A percentile compares a stretch with the other conserved stretches of the same genome.
Evolutionary conservation across 305 asterid species (phyloP).

Genomic region (Rubia occidens): DNA sequence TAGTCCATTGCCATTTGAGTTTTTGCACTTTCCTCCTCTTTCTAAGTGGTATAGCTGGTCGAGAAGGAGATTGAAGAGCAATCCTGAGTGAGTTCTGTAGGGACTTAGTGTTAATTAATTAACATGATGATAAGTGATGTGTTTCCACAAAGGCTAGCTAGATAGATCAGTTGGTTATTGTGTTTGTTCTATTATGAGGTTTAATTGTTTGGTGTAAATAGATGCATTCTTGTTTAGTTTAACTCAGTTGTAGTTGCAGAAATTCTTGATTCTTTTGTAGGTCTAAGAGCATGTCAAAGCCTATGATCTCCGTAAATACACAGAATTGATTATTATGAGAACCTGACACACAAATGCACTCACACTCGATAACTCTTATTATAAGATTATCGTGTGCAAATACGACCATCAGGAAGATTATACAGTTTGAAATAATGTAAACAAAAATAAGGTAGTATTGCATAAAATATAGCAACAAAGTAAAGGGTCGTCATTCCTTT

Average conservation of each 20-base stretch:
- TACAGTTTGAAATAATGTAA: no score
- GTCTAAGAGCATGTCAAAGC: neutral
- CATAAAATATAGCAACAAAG: neutral
- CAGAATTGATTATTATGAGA: no score
- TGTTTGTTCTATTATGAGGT: conserved; percentile 3
- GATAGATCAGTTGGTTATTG: conserved; percentile 2
- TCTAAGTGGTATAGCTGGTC: conserved; percentile 41
- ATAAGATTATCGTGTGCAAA: no score
- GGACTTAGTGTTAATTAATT: neutral
- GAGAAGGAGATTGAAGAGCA: conserved; percentile 38
- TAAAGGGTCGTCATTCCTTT: neutral
- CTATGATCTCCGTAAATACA: neutral
- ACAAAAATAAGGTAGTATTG: neutral
- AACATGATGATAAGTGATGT: neutral
- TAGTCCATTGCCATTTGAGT: conserved; percentile 59
- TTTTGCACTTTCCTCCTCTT: conserved; percentile 73
- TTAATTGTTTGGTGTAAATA: conserved; percentile 4
- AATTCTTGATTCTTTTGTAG: neutral
- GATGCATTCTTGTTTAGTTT: conserved; percentile 1
- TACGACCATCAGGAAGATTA: no score
- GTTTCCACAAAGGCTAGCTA: conserved; percentile 4
- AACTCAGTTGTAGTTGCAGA: neutral
- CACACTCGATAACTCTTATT: no score
- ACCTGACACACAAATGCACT: no score
- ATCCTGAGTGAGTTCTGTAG: conserved; percentile 25